Evolutionary conservation across 2,329 filamentous ascomycete species (phyloP), one percentile per base, ranked within the genome.

Genomic region (Diaporthe sp.): DNA sequence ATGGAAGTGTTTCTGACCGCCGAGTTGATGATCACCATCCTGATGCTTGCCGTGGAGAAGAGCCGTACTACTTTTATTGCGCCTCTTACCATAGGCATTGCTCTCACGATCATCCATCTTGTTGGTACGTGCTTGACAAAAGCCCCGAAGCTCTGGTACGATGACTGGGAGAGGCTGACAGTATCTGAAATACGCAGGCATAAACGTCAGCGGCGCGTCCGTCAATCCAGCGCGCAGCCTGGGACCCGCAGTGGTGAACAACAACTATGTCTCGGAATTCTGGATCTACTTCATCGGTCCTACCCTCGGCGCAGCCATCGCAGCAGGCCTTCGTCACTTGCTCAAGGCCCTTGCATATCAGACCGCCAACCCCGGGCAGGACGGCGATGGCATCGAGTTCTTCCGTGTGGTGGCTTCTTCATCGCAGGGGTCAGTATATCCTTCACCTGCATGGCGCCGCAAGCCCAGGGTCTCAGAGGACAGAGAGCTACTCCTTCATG

Each of bases 31-130:
- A 83, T 90, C 55, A 86, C 88, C 2, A 86, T 90, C 72, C 86
- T 88, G 79, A 91, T 91, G 89, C 83, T 91, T 57, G 90, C 89
- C 0, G 87, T 87, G 10, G 89, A 91, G 76, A 92, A 92, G 80
- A 90, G 92, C 81, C 89, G 89, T 77, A 88, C 88, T 0, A 92
- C 90, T 0, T 92, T 87, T 17, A 51, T 75, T 25, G 73, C 67
- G 3, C 73, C 73, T 4, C n/a, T 72, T 20, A 68, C 28, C 9
- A 75, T 75, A 34, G 74, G 74, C 3, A 37, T 57, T 1, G 25
- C 28, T 44, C 57, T 42, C 47, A 51, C 67, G 15, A 37, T 67
- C 31, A 68, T 74, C 34, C 72, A 74, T n/a, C 72, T 74, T 28
- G 72, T 60, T 6, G 70, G 70, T 72, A 72, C 2, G 70, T 68